Evolutionary conservation across 2,329 filamentous ascomycete genomes (phyloP).

Genomic region (Achaetomium macrosporum): DNA sequence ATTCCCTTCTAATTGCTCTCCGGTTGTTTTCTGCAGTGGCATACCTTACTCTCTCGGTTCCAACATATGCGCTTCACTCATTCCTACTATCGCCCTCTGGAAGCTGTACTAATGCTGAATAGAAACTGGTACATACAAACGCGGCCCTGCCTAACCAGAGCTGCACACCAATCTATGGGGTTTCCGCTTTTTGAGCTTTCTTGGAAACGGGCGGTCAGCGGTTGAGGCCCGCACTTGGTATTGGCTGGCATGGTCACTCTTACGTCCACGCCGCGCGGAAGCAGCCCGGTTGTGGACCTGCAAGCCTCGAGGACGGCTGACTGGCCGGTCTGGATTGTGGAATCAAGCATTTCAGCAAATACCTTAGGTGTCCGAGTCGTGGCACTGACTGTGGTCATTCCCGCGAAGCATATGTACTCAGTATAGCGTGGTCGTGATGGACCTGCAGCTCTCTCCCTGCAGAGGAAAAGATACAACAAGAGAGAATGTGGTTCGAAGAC

Average conservation of each 20-base stretch:
- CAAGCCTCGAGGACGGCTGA: background rate
- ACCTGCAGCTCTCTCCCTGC: background rate
- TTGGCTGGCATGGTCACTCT: constrained; percentile 3
- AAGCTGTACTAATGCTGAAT: no score
- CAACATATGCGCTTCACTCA: no score
- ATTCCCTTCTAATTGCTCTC: no score
- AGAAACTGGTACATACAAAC: background rate
- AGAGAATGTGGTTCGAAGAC: no score
- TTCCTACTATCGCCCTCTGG: no score
- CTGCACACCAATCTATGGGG: background rate
- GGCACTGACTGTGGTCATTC: background rate
- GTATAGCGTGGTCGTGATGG: constrained; percentile 4
- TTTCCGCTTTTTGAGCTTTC: background rate
- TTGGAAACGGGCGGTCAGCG: constrained; percentile 5
- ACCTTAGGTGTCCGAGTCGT: background rate
- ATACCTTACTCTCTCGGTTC: no score
- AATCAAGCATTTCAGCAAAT: background rate
- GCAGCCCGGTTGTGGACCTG: background rate
- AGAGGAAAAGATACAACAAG: background rate
- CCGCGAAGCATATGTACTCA: background rate
- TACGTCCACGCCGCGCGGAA: background rate
- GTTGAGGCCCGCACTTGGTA: background rate
- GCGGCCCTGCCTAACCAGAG: background rate
- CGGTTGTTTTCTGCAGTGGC: no score
- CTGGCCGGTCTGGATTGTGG: background rate